Percentiles rank a stretch among this genome's conserved stretches.
These are phyloP conservation scores for Metschnikowia noctiluminum DNA, from an alignment of 805 yeast genomes.

Conservation along the genomic window DNA sequence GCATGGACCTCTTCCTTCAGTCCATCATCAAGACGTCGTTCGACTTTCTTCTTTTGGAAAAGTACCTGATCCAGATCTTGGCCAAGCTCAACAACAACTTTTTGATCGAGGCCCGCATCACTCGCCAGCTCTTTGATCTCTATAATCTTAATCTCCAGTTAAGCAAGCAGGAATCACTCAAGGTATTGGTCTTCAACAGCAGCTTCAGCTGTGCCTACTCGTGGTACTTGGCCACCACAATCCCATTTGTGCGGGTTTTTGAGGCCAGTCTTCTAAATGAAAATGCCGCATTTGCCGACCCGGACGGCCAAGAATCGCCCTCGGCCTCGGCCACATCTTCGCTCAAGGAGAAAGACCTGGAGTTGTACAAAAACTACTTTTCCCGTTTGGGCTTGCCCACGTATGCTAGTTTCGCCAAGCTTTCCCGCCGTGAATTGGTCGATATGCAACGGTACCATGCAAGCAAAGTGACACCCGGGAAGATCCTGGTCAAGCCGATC, in stretches of 20 bases:
- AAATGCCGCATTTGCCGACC: constrained; percentile 5
- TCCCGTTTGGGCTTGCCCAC: constrained; percentile 8
- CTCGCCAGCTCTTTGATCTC: constrained; percentile 22
- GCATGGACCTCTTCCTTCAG: constrained; percentile 25
- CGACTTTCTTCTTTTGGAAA: constrained; percentile 39
- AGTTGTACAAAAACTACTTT: constrained; percentile 9
- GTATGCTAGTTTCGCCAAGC: constrained; percentile 5
- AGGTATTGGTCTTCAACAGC: constrained; percentile 33
- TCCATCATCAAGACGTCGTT: constrained; percentile 32
- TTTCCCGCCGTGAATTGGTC: constrained; percentile 14
- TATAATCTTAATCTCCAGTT: constrained; percentile 19
- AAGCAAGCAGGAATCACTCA: constrained; percentile 21
- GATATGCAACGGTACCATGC: constrained; percentile 8
- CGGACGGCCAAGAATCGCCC: neutral
- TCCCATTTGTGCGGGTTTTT: constrained; percentile 36
- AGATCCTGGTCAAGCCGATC: constrained; percentile 9
- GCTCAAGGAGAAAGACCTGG: constrained; percentile 9
- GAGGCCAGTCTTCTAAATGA: constrained; percentile 34
- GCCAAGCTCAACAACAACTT: constrained; percentile 32
- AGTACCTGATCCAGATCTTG: constrained; percentile 36
- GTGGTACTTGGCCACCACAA: constrained; percentile 36
- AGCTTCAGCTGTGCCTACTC: constrained; percentile 33
- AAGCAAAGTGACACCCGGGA: neutral
- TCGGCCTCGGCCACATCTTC: neutral
- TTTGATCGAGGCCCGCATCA: constrained; percentile 26